Evolutionary conservation across 2,329 filamentous ascomycete genomes (phyloP).

Genomic region (Fusarium staphyleae): DNA sequence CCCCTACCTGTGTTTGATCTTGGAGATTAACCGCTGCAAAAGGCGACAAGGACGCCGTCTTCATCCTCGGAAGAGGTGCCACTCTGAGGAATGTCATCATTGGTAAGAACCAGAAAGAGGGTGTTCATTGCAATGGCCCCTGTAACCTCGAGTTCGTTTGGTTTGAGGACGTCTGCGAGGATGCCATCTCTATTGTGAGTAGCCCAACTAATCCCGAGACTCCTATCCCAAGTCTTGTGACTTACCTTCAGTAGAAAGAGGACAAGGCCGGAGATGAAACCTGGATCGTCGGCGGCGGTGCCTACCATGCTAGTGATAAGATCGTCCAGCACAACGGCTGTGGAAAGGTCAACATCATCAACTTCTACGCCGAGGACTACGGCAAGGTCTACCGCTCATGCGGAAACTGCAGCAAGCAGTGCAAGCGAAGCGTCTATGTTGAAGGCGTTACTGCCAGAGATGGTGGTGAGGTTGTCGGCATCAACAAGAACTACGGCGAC

Average conservation of each 20-base stretch:
- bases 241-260: too few species aligned
- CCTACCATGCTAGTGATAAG: conserved; percentile 54
- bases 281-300: conserved; percentile 54
- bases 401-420: conserved; percentile 41
- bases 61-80: conserved; percentile 57
- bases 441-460: conserved; percentile 50
- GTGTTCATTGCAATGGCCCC: conserved; percentile 56
- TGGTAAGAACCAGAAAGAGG: conserved; percentile 57
- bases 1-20: too few species aligned
- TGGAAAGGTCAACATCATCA: conserved; percentile 51
- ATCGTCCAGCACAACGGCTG: conserved; percentile 57
- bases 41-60: conserved; percentile 30
- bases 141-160: conserved; percentile 50
- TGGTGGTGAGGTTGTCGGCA: conserved; percentile 54
- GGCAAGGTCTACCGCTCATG: conserved; percentile 50
- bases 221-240: too few species aligned
- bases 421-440: conserved; percentile 53
- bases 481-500: conserved; percentile 50
- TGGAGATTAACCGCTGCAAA: too few species aligned
- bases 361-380: conserved; percentile 52
- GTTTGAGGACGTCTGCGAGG: conserved; percentile 50
- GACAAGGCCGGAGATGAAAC: conserved; percentile 32
- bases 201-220: too few species aligned
- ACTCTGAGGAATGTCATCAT: conserved; percentile 61
- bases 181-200: background rate